Conservation (phyloP, 768 basidiomycete species). For the Cubamyces lactineus region DNA sequence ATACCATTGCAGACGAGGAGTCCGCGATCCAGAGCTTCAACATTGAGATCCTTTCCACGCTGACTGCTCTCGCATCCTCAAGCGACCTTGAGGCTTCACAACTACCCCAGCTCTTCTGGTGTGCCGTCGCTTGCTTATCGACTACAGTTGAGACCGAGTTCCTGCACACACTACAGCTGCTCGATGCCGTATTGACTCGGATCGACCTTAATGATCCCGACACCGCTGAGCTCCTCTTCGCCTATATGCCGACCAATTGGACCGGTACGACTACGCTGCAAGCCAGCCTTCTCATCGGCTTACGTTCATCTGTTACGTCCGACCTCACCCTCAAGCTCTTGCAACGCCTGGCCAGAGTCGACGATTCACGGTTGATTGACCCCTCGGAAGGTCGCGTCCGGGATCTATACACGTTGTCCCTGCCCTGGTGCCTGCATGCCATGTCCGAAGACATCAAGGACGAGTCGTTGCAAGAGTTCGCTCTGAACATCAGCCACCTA, state of each 20-base stretch:
- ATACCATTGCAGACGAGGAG: constrained; percentile 78
- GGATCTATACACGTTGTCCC: constrained; percentile 77
- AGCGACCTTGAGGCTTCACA: constrained; percentile 61
- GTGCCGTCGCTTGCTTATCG: constrained; percentile 74
- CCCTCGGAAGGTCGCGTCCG: constrained; percentile 69
- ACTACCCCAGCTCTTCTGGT: constrained; percentile 89
- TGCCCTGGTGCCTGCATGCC: constrained; percentile 89
- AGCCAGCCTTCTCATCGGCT: constrained; percentile 68
- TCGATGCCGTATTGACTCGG: constrained; percentile 66
- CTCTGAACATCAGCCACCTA: constrained; percentile 69
- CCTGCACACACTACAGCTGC: constrained; percentile 60
- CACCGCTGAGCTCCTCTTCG: constrained; percentile 70
- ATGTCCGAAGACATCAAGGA: constrained; percentile 68
- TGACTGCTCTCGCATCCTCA: constrained; percentile 62
- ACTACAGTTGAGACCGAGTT: constrained; percentile 87
- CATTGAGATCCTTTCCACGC: constrained; percentile 77
- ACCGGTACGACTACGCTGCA: constrained; percentile 65
- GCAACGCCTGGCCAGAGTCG: constrained; percentile 59
- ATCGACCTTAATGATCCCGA: constrained; percentile 71
- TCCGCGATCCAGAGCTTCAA: constrained; percentile 82
- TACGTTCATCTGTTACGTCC: constrained; percentile 78
- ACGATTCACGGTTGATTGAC: constrained; percentile 71
- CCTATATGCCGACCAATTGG: constrained; percentile 76
- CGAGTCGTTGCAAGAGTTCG: constrained; percentile 66
- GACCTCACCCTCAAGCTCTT: constrained; percentile 70